Percentiles rank a stretch among this genome's conserved stretches.
These are phyloP conservation scores for Athelia sp. DNA, from an alignment of 1,284 basidiomycete species.

Conservation along the genomic window DNA sequence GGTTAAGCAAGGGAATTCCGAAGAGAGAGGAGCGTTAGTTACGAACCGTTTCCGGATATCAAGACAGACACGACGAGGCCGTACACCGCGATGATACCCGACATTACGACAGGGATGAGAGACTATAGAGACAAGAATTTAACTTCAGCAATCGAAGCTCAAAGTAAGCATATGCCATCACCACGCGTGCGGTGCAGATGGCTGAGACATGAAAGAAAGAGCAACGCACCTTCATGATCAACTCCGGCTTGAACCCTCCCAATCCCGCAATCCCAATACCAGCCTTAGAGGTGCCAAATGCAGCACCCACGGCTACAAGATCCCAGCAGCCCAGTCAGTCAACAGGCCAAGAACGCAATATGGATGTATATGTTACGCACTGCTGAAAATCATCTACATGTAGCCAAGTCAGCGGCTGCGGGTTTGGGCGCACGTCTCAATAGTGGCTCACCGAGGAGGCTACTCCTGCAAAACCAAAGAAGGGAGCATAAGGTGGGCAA, in stretches of 20 bases:
- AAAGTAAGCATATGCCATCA: not conserved
- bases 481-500: constrained; percentile 80
- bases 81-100: constrained; percentile 78
- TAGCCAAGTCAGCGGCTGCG: constrained; percentile 5
- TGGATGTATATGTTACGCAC: constrained; percentile 38
- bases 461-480: constrained; percentile 83
- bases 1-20: constrained; percentile 37
- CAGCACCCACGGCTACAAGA: constrained; percentile 79
- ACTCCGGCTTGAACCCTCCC: constrained; percentile 90
- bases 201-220: not conserved
- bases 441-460: constrained; percentile 65
- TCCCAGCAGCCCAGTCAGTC: constrained; percentile 3
- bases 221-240: constrained; percentile 89
- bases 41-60: constrained; percentile 60
- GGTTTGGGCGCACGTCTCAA: constrained; percentile 4
- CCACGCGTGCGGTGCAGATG: not conserved
- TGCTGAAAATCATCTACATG: constrained; percentile 81
- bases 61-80: constrained; percentile 77
- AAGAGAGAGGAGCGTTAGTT: constrained; percentile 15
- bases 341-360: constrained; percentile 4
- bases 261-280: constrained; percentile 98
- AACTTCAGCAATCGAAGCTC: not conserved
- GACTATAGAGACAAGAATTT: constrained; percentile 45
- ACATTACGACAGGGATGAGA: constrained; percentile 89
- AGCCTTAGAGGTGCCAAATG: constrained; percentile 95